phyloP scores from a whole-genome alignment of 768 basidiomycete genomes.

The Collybiopsis luxurians region DNA sequence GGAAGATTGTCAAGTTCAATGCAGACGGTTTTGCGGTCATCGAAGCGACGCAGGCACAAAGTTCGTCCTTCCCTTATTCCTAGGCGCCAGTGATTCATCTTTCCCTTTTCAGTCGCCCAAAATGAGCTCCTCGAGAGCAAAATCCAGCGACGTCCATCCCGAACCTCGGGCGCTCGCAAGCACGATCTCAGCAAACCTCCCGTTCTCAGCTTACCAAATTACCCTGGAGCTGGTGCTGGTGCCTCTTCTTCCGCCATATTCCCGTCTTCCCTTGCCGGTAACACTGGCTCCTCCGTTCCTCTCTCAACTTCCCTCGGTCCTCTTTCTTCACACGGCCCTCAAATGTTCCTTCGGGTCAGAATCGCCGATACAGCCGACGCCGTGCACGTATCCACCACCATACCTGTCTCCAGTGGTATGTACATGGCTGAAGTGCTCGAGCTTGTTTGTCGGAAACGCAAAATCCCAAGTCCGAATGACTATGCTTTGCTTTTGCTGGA shows the following conservation, averaged over 20 bases:
- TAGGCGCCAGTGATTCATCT: too few relatives aligned
- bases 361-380: constrained; percentile 81
- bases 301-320: constrained; percentile 70
- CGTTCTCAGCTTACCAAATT: constrained; percentile 22
- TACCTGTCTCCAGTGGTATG: constrained; percentile 93
- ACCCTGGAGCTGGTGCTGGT: constrained; percentile 30
- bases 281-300: constrained; percentile 32
- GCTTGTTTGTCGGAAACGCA: constrained; percentile 69
- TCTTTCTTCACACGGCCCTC: constrained; percentile 71
- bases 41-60: constrained; percentile 68
- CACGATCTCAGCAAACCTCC: constrained; percentile 29
- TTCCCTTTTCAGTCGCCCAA: constrained; percentile 46
- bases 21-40: constrained; percentile 88
- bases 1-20: constrained; percentile 84
- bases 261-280: constrained; percentile 21
- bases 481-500: constrained; percentile 78
- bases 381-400: constrained; percentile 85
- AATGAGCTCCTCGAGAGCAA: constrained; percentile 67
- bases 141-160: constrained; percentile 64
- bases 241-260: constrained; percentile 20
- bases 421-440: constrained; percentile 97
- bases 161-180: constrained; percentile 26
- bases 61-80: constrained; percentile 42
- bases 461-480: constrained; percentile 66
- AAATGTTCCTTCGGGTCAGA: constrained; percentile 78